Percentiles rank a stretch among this genome's conserved stretches.
Evolutionary conservation across 1,284 basidiomycete genomes (phyloP).

Genomic region (Leccinum subatratum): DNA sequence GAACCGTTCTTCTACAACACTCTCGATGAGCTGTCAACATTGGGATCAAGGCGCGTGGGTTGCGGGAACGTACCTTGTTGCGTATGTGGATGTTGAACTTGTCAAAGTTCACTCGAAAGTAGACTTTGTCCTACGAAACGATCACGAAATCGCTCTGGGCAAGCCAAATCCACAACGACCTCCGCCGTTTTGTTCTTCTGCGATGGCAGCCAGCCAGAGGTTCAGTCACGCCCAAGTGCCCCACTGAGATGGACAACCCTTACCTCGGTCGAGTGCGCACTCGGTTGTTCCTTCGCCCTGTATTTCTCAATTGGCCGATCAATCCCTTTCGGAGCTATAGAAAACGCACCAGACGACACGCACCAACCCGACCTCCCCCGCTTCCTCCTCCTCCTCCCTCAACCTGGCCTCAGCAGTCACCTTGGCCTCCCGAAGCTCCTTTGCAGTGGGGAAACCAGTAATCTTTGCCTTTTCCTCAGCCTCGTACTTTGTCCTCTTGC

Average conservation of each 20-base stretch:
- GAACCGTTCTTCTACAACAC: conserved; percentile 71
- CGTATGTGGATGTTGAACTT: conserved; percentile 86
- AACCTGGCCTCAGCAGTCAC: conserved; percentile 59
- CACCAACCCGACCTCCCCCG: no score
- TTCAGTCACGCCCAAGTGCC: conserved; percentile 3
- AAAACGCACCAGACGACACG: no score
- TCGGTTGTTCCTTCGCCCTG: conserved; percentile 48
- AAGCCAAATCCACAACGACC: no score
- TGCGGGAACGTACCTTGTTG: conserved; percentile 59
- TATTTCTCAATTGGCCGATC: conserved; percentile 47
- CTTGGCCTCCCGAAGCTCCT: conserved; percentile 64
- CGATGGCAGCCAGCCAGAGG: conserved; percentile 1
- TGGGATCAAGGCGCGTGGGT: background rate
- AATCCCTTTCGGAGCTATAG: background rate
- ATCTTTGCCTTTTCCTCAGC: conserved; percentile 69
- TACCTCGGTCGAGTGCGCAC: conserved; percentile 51
- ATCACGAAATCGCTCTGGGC: conserved; percentile 9
- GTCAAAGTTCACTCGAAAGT: conserved; percentile 84
- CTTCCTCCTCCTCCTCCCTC: conserved; percentile 53
- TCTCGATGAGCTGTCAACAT: conserved; percentile 62
- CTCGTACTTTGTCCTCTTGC: conserved; percentile 72
- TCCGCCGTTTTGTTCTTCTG: conserved; percentile 54
- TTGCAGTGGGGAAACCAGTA: conserved; percentile 68
- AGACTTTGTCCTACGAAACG: conserved; percentile 55
- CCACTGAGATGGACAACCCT: conserved; percentile 9